Evolutionary conservation across 768 basidiomycete genomes (phyloP).

Genomic region (Pleurotus djamor): DNA sequence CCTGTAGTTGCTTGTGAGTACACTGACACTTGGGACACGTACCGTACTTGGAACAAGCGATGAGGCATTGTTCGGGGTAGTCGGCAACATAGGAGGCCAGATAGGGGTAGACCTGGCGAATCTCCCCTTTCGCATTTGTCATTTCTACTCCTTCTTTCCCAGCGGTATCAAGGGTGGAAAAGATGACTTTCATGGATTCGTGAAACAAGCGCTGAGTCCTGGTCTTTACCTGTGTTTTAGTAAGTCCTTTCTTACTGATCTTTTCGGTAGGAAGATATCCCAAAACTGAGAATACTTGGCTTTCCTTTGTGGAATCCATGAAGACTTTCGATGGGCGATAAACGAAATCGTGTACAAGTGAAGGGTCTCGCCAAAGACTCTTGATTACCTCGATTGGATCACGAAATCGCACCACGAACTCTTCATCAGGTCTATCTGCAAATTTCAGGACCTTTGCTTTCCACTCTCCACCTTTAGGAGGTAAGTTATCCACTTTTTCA

Average conservation of each 20-base stretch:
- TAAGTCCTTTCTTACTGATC: constrained; percentile 15
- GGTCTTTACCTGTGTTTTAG: constrained; percentile 12
- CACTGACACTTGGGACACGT: constrained; percentile 24
- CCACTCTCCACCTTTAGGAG: background rate
- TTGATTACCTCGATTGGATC: constrained; percentile 27
- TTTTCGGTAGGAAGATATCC: constrained; percentile 37
- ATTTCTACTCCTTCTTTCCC: constrained; percentile 26
- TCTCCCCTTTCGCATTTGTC: constrained; percentile 23
- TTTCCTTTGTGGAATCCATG: constrained; percentile 10
- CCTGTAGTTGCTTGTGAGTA: constrained; percentile 16
- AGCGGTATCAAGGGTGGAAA: constrained; percentile 23
- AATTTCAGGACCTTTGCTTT: background rate
- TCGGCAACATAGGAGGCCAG: constrained; percentile 36
- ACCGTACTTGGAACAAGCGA: constrained; percentile 20
- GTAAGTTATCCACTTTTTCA: too few species aligned
- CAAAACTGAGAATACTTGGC: constrained; percentile 25
- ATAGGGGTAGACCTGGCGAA: constrained; percentile 31
- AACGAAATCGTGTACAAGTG: constrained; percentile 20
- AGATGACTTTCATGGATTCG: constrained; percentile 25
- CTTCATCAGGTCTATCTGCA: background rate
- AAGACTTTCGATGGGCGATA: constrained; percentile 23
- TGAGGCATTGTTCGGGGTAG: constrained; percentile 43
- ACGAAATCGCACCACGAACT: background rate
- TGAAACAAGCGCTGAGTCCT: constrained; percentile 30
- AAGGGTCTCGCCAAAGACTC: constrained; percentile 25